Evolutionary conservation across 1,139 yeast genomes (phyloP).

Genomic region (Taphrina betulina): DNA sequence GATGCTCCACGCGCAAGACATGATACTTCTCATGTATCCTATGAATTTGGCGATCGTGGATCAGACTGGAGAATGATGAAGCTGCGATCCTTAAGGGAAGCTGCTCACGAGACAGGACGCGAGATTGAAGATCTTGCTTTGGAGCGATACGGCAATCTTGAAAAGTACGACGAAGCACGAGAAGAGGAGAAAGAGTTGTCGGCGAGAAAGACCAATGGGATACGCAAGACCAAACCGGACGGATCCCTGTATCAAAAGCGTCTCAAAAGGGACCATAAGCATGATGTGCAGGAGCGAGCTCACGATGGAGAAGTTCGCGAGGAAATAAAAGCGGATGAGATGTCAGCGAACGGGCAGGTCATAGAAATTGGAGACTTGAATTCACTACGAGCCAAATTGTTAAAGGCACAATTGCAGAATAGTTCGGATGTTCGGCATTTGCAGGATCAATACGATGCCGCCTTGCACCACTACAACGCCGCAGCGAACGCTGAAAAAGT

Average conservation of each 20-base stretch:
- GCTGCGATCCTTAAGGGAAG: slow-evolving; percentile 37
- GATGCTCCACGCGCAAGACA: no score
- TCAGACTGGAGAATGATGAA: slow-evolving; percentile 47
- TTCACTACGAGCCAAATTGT: slow-evolving; percentile 44
- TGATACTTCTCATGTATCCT: not conserved
- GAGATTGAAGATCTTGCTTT: slow-evolving; percentile 41
- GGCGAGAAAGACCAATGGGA: slow-evolving; percentile 38
- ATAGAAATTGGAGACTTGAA: slow-evolving; percentile 30
- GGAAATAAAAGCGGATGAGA: slow-evolving; percentile 25
- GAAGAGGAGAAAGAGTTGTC: slow-evolving; percentile 44
- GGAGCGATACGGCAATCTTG: slow-evolving; percentile 41
- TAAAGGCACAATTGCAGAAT: slow-evolving; percentile 46
- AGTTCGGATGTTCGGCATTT: slow-evolving; percentile 40
- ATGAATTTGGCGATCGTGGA: slow-evolving; percentile 44
- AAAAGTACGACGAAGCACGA: slow-evolving; percentile 42
- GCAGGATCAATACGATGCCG: slow-evolving; percentile 42
- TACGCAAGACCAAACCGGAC: slow-evolving; percentile 31
- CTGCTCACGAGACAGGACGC: slow-evolving; percentile 37
- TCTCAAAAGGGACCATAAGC: slow-evolving; percentile 15
- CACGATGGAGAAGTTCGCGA: slow-evolving; percentile 16
- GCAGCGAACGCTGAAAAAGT: slow-evolving; percentile 14
- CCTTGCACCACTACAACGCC: slow-evolving; percentile 27
- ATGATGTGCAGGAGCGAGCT: not conserved
- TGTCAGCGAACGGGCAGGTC: slow-evolving; percentile 4
- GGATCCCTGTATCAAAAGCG: slow-evolving; percentile 35